Base-by-base conservation (phyloP, 495 filamentous ascomycete species). In the Penicillium odoratum region DNA sequence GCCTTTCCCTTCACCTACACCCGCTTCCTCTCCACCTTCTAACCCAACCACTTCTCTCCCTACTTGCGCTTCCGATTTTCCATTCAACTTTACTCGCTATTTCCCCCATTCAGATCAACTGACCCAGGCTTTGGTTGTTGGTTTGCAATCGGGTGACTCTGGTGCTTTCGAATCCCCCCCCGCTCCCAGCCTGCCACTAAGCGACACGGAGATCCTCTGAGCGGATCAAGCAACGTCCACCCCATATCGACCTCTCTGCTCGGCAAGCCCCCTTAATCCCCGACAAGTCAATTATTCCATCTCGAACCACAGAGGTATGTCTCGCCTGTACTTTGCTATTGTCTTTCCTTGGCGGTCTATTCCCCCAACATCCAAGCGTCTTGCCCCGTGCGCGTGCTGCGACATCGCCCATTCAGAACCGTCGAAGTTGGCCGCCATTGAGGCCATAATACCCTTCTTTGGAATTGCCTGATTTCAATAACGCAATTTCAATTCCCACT, bases 151-250 rank as follows among this genome's bases (percentile, higher is more conserved):
- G 40, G 49, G 56, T 64, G 56, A 59, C 51, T 45, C 65, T 65
- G 55, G 59, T 56, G 60, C 61, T 69, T 57, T 63, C 58, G 68
- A 63, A 49, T 47, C 61, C 69, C 61, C 69, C 61, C 70, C 70
- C 69, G 64, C 68, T 71, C 68, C 68, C 62, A 68, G 60, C 64
- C 61, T 71, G 64, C 69, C 68, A 74, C 74, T 77, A 76, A 77
- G 74, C 74, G 75, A 77, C 75, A 76, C 73, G 69, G 73, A 75
- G 65, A 74, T 74, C 69, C 61, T 59, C 66, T 65, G 60, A 67
- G 67, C 65, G 61, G 66, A 66, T 60, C 68, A 58, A 69, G 65
- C 63, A 48, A 72, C 66, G 66, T 68, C 57, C 58, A 61, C 63
- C 68, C 66, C 50, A 71, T 67, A 69, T 63, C 61, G 55, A 65